Conservation (phyloP, 2,329 filamentous ascomycete species). For the Fusarium globosum region DNA sequence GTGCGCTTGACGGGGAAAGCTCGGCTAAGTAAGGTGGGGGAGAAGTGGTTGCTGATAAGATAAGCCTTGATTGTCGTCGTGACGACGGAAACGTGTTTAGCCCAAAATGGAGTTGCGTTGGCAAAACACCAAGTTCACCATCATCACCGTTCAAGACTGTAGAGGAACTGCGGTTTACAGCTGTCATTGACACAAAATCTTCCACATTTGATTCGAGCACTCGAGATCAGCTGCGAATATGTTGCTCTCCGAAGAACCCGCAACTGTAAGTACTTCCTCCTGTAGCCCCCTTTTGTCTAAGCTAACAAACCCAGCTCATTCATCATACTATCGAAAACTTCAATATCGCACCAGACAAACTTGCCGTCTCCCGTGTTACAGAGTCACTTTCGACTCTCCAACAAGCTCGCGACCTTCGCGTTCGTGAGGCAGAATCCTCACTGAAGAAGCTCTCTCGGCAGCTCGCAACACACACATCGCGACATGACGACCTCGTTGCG, state of each 20-base stretch:
- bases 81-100: conserved; percentile 39
- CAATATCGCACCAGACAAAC: conserved; percentile 90
- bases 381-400: conserved; percentile 87
- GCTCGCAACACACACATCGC: conserved; percentile 77
- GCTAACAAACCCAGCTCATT: conserved; percentile 73
- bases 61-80: conserved; percentile 46
- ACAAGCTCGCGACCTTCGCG: conserved; percentile 82
- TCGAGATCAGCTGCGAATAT: conserved; percentile 65
- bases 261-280: conserved; percentile 69
- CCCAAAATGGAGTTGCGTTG: conserved; percentile 3
- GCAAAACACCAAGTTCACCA: conserved; percentile 21
- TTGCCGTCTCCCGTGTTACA: conserved; percentile 83
- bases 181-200: neutral
- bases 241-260: conserved; percentile 94
- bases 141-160: neutral
- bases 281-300: neutral
- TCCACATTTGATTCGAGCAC: neutral
- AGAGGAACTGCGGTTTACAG: neutral
- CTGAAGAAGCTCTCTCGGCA: conserved; percentile 80
- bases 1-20: conserved; percentile 32
- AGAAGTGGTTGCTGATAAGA: neutral
- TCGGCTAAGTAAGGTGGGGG: conserved; percentile 24
- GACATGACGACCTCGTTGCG: conserved; percentile 80
- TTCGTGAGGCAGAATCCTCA: conserved; percentile 74
- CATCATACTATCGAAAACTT: conserved; percentile 93